Base-by-base conservation (phyloP, 805 yeast genomes). In the Ogataea nonfermentans region DNA sequence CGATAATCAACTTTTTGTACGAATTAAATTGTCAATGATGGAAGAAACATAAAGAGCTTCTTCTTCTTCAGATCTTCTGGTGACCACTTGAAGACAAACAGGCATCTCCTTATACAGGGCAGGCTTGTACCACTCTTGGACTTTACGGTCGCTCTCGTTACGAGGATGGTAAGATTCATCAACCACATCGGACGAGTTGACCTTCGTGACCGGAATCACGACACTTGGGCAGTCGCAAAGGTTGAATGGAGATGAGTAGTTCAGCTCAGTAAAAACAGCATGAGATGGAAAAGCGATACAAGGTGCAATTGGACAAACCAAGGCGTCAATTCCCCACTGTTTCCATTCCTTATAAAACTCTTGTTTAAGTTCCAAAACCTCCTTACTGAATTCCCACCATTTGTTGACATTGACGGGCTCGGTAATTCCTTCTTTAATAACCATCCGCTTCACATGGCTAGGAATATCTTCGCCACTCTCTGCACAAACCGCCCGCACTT, bases 51-150 rank as follows among this genome's bases (percentile, higher is more conserved):
- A 20, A 6, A 52, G 22, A 9, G 48, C 75, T 52, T 79, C 79
- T 52, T 82, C 88, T 48, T 82, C 89, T 49, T 78, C 73, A 13
- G 70, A 64, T 39, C 77, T 69, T 41, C 68, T 67, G n/a, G 83
- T 79, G 4, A 81, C 76, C 23, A 83, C 62, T 56, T 82, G 88
- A n/a, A 82, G 60, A 13, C 79, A 76, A 9, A 78, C 80, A 0
- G 87, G 80, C 37, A 80, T 75, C 3, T 79, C 82, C 45, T 76
- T 69, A 55, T 70, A 66, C 44, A 71, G 71, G 36, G 62, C 70
- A 1, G 81, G 72, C 30, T 50, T 43, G 32, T 76, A 79, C 35
- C 67, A 55, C 22, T 62, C 57, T 48, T 68, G 68, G 26, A 74
- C 69, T 15, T 61, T 66, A 30, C 59, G 50, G 35, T 79, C 84